phyloP scores from a whole-genome alignment of 2,329 filamentous ascomycete genomes.

The Claviceps capensis region DNA sequence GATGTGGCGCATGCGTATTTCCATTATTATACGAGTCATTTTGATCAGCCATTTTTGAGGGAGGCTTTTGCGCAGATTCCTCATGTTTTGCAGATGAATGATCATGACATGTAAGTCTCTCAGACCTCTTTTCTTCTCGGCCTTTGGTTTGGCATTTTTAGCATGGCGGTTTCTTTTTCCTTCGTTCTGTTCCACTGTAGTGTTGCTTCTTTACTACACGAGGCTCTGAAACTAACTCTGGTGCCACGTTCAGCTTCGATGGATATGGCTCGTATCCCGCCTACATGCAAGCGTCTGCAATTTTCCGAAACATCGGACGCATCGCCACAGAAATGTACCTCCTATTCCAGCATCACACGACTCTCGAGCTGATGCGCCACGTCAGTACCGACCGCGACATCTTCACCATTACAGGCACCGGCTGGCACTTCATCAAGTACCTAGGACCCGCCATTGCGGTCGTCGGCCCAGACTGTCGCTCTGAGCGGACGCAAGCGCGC shows the following conservation, averaged over 20 bases:
- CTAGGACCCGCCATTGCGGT: slow-evolving; percentile 83
- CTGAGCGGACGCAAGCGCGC: slow-evolving; percentile 77
- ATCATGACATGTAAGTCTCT: slow-evolving; percentile 81
- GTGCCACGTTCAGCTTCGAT: slow-evolving; percentile 56
- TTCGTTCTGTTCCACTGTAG: background rate
- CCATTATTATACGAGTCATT: slow-evolving; percentile 97
- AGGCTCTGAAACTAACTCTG: background rate
- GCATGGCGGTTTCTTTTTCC: background rate
- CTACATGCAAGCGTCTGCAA: slow-evolving; percentile 94
- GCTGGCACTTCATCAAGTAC: slow-evolving; percentile 98
- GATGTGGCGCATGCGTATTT: slow-evolving; percentile 95
- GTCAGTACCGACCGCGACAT: slow-evolving; percentile 79
- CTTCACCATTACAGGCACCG: slow-evolving; percentile 92
- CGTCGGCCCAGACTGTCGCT: slow-evolving; percentile 81
- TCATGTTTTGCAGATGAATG: slow-evolving; percentile 82
- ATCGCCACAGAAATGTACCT: slow-evolving; percentile 97
- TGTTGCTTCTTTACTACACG: background rate
- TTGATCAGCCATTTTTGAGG: slow-evolving; percentile 86
- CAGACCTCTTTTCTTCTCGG: too few relatives aligned
- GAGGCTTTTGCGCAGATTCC: slow-evolving; percentile 98
- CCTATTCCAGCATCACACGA: slow-evolving; percentile 96
- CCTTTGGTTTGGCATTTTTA: too few relatives aligned
- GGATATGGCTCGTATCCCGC: slow-evolving; percentile 95
- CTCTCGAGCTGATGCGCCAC: slow-evolving; percentile 80
- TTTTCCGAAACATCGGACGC: slow-evolving; percentile 96